Base-by-base conservation (phyloP, 345 rosid species). In the Eutrema heterophyllum region DNA sequence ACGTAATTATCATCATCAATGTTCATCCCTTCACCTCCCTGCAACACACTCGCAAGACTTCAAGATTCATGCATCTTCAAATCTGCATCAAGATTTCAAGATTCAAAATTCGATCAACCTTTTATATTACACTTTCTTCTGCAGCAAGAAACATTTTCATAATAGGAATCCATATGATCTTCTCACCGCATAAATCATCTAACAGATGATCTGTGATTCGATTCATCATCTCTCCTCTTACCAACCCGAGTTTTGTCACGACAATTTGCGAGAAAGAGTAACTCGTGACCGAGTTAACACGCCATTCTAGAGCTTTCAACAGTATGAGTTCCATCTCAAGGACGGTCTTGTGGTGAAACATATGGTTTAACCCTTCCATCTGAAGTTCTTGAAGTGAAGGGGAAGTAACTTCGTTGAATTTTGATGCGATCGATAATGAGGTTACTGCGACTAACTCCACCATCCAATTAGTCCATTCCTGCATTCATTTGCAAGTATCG, bases 401-500 rank as follows among this genome's bases (percentile, higher is more conserved):
- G 16, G 74, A 30, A 16, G 63, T 68, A 33, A 81, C 84, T 53
- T 90, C 97, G 4, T 21, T 82, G 55, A 87, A 89, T 75, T 93
- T 93, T 15, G 87, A 70, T 0, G 97, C 89, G 7, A 90, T 79
- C 0, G 89, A 89, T 68, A 93, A 76, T 70, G 96, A 87, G 13
- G 96, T 84, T 4, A 90, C 50, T 1, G 82, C 73, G 2, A 87
- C 50, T 52, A 90, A 67, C 56, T 93, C 91, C 53, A 85, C 80
- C 93, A 89, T 89, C 93, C 96, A 89, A 10, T 73, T 59, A 7
- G 82, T 80, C 96, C 93, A 87, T 69, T 52, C 87, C 98, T 90
- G 73, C 15, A 33, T 46, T 62, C 1, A 2, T 38, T 15, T 6
- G 2, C 5, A 46, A 14, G 2, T 10, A 12, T 6, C 6, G 13